Evolutionary conservation across 108 stramenopile species (phyloP).

Genomic region (Cyclostephanos tholiformis): DNA sequence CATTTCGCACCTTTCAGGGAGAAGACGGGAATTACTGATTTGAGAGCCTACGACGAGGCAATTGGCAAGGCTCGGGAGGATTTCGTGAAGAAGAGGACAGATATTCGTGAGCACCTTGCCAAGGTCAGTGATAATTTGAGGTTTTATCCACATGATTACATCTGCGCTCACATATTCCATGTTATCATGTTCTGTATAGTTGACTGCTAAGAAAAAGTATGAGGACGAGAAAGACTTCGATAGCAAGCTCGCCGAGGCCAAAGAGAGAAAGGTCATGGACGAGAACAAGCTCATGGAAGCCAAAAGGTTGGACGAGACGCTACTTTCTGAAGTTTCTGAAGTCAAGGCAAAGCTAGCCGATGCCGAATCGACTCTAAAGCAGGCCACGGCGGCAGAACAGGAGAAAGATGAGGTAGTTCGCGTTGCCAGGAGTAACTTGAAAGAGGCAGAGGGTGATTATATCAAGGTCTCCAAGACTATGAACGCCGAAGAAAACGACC

Average conservation of each 20-base stretch:
- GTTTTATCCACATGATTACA: neutral
- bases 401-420: slow-evolving; percentile 68
- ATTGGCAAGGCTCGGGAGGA: slow-evolving; percentile 81
- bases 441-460: slow-evolving; percentile 68
- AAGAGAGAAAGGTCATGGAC: slow-evolving; percentile 57
- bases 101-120: slow-evolving; percentile 72
- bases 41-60: slow-evolving; percentile 86
- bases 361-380: slow-evolving; percentile 69
- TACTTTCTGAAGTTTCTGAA: slow-evolving; percentile 47
- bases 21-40: slow-evolving; percentile 77
- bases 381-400: slow-evolving; percentile 62
- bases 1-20: slow-evolving; percentile 79
- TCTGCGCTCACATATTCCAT: neutral
- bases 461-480: slow-evolving; percentile 65
- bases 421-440: slow-evolving; percentile 63
- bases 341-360: slow-evolving; percentile 68
- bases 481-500: slow-evolving; percentile 62
- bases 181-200: neutral
- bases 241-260: slow-evolving; percentile 60
- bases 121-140: slow-evolving; percentile 27
- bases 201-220: slow-evolving; percentile 55
- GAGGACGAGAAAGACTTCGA: slow-evolving; percentile 58
- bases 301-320: slow-evolving; percentile 37
- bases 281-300: slow-evolving; percentile 57
- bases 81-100: slow-evolving; percentile 71